These are phyloP conservation scores for Penicillium argentinense DNA, from an alignment of 495 filamentous ascomycete genomes.

Conservation along the genomic window DNA sequence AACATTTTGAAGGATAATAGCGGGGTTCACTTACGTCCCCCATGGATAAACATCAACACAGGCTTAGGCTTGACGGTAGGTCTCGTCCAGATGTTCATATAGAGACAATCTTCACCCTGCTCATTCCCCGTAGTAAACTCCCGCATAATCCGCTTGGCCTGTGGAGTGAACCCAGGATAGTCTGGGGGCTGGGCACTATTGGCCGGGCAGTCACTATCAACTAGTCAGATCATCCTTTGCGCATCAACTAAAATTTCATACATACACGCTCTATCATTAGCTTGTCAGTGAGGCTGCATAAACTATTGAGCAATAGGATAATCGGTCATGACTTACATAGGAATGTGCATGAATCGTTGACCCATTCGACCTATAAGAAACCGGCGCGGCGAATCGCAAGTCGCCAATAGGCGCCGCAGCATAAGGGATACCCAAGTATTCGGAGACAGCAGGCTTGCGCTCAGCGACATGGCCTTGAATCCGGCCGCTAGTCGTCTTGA, in stretches of 20 bases:
- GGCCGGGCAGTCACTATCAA: slow-evolving; percentile 7
- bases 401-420: slow-evolving; percentile 45
- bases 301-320: too few species aligned
- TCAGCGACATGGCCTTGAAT: slow-evolving; percentile 46
- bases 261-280: slow-evolving; percentile 1
- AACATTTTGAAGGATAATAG: not conserved
- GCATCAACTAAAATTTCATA: not conserved
- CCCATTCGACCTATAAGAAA: slow-evolving; percentile 7
- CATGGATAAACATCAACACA: slow-evolving; percentile 32
- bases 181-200: not conserved
- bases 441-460: slow-evolving; percentile 35
- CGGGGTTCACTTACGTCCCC: slow-evolving; percentile 29
- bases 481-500: slow-evolving; percentile 30
- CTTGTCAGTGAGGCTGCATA: not conserved
- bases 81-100: slow-evolving; percentile 47
- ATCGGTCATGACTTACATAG: slow-evolving; percentile 27
- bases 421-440: slow-evolving; percentile 53
- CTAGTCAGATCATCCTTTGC: not conserved
- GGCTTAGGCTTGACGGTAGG: slow-evolving; percentile 23
- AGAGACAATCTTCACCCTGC: slow-evolving; percentile 46
- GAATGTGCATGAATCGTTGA: slow-evolving; percentile 9
- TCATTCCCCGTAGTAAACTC: slow-evolving; percentile 23
- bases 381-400: slow-evolving; percentile 46
- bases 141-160: slow-evolving; percentile 25
- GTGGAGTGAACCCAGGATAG: slow-evolving; percentile 31